Base-by-base conservation (phyloP, 306 rosid genomes). In the Medicago ruthenica region DNA sequence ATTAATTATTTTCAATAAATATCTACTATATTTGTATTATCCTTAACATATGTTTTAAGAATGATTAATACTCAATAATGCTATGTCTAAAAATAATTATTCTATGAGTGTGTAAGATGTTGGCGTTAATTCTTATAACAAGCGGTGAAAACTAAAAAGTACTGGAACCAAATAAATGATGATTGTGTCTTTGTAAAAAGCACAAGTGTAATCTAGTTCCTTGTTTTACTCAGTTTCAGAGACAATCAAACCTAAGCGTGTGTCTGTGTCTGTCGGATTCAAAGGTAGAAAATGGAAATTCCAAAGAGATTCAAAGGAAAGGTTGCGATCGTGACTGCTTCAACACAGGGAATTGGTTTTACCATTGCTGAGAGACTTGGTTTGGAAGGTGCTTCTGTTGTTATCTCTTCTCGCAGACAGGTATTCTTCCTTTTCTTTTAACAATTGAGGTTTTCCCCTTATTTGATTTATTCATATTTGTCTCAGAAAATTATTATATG, bases 291-390 rank as follows among this genome's bases (percentile, higher is more conserved):
- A 66, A 89, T 86, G 93, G 91, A 75, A 44, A 83, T 76, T 31
- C 74, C 70, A 0, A 83, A 58, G 87, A 89, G 99, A 80, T 95
- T 92, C 80, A 34, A 75, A 16, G 91, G 98, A 1, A 95, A 89
- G 62, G 97, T 90, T 0, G 98, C 91, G 9, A 82, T 95, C 61
- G 96, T 95, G 14, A 92, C 99, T 1, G 99, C 99, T 64, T 95
- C 98, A 0, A 92, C 99, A 34, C 99, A 92, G 83, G 98, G 99
- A 45, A 95, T 95, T 51, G 99, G 99, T 67, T 92, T 92, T 44
- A 27, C 76, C 64, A 95, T 95, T 37, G 97, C 96, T 21, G 85
- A 88, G 83, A 94, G 99, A 40, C 93, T 95, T 50, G 99, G 93
- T 17, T 81, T 90, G 21, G 99, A 95, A 82, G 98, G 99, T 53